These are phyloP conservation scores for Clathrospora elynae DNA, from an alignment of 2,329 filamentous ascomycete genomes.

Conservation along the genomic window DNA sequence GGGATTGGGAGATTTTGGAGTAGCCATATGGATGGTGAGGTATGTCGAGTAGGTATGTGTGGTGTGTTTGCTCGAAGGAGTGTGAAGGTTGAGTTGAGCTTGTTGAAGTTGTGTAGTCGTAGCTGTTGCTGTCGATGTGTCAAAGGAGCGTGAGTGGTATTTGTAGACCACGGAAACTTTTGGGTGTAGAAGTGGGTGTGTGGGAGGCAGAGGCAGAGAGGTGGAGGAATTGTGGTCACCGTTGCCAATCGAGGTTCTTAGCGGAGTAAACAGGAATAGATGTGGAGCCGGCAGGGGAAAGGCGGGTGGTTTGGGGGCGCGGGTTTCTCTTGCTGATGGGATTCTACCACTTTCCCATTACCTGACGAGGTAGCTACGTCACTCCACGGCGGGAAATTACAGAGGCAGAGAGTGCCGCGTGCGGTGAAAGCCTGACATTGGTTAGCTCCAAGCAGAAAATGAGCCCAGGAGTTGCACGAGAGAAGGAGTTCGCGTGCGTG, in stretches of 20 bases:
- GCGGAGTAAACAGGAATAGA: slow-evolving; percentile 31
- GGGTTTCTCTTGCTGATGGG: slow-evolving; percentile 21
- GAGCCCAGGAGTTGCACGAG: slow-evolving; percentile 5
- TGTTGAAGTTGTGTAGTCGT: slow-evolving; percentile 8
- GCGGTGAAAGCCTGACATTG: slow-evolving; percentile 10
- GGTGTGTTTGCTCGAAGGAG: slow-evolving; percentile 10
- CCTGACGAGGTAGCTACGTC: slow-evolving; percentile 25
- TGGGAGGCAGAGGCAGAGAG: slow-evolving; percentile 14
- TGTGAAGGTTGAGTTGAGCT: slow-evolving; percentile 10
- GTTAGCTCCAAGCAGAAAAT: too few species aligned
- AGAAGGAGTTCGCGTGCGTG: slow-evolving; percentile 16
- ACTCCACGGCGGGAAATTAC: slow-evolving; percentile 3
- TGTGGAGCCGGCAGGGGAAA: slow-evolving; percentile 30
- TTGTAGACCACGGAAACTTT: slow-evolving; percentile 25
- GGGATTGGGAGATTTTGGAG: slow-evolving; percentile 24
- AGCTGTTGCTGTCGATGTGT: slow-evolving; percentile 11
- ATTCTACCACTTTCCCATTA: slow-evolving; percentile 27
- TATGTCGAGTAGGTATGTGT: slow-evolving; percentile 10
- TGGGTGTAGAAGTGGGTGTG: slow-evolving; percentile 13
- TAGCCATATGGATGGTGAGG: slow-evolving; percentile 27
- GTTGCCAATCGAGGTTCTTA: slow-evolving; percentile 34
- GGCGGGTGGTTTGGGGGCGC: slow-evolving; percentile 7
- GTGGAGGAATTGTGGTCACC: slow-evolving; percentile 26
- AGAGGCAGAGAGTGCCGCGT: slow-evolving; percentile 7
- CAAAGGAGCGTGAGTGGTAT: slow-evolving; percentile 26